Evolutionary conservation across 352 stramenopile species (phyloP), one percentile per base, ranked within the genome.

Genomic region (Phytophthora sansomeana): DNA sequence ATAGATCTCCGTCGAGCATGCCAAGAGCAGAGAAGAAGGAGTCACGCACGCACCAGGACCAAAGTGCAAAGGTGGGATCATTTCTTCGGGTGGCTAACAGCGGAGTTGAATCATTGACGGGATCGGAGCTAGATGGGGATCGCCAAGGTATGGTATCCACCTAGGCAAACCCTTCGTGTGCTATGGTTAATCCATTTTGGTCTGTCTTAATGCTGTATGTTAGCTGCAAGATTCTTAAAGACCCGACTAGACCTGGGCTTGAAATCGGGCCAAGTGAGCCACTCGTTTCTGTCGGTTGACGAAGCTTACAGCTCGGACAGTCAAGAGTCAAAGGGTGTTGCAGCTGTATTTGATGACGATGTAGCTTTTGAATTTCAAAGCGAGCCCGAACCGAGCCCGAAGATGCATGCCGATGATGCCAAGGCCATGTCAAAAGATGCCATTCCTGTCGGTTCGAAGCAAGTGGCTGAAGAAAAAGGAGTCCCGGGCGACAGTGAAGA

Each of bases 321-420:
- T n/a, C 32, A 69, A 14, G 60, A 63, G 28, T 63, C 60, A 21
- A 68, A 68, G 33, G 24, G 13, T 51, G n/a, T 57, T 39, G 10
- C 17, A 19, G 39, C 44, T 11, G 24, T 24, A 36, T 52, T 52
- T 36, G 44, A 52, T 14, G 43, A 30, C 19, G 19, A 9, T 29
- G 13, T 24, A 24, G 21, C 21, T 24, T 24, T 44, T 10, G 54
- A 62, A 17, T 30, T 30, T 26, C n/a, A 10, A 28, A 42, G 24
- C 43, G 55, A 35, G n/a, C 5, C 26, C 44, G 35, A 36, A 35
- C n/a, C 13, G 26, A 58, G 13, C 41, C 17, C 44, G 35, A 49
- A 2, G 17, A 19, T 29, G 44, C 5, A n/a, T 5, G 46, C 13
- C 58, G 36, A 21, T 24, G 39, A 55, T 3, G 46, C 36, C 16